Conservation (phyloP, 2,329 filamentous ascomycete genomes). For the Hypoxylon sp. region DNA sequence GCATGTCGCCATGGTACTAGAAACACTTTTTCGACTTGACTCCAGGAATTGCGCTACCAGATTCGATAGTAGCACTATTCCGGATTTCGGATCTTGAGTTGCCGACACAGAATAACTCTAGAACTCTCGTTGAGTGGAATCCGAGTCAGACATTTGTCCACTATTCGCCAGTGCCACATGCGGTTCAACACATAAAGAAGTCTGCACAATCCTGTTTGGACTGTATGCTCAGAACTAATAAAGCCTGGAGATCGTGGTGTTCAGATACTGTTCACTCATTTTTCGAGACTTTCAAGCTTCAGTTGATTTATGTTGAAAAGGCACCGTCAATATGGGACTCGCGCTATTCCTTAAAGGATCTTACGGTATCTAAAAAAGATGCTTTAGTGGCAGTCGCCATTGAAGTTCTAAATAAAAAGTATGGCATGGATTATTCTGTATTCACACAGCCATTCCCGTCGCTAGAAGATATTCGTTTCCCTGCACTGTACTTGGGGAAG, state of each 20-base stretch:
- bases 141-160: conserved; percentile 21
- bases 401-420: conserved; percentile 38
- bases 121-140: conserved; percentile 42
- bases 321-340: conserved; percentile 6
- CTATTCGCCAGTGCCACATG: neutral
- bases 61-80: neutral
- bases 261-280: neutral
- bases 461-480: conserved; percentile 39
- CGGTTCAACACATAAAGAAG: neutral
- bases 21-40: conserved; percentile 17
- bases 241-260: neutral
- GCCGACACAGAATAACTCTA: conserved; percentile 9
- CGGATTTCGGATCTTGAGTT: neutral
- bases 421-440: conserved; percentile 40
- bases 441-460: conserved; percentile 44
- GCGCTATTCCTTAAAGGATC: neutral
- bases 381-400: conserved; percentile 26
- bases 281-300: neutral
- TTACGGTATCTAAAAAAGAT: conserved; percentile 13
- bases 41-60: conserved; percentile 2
- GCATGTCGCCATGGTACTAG: conserved; percentile 40
- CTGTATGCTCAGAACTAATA: conserved; percentile 31
- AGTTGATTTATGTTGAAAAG: neutral
- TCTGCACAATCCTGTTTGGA: conserved; percentile 28
- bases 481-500: conserved; percentile 45